These are phyloP conservation scores for Podila epicladia DNA, from an alignment of 192 early-diverging fungal genomes.

Conservation along the genomic window DNA sequence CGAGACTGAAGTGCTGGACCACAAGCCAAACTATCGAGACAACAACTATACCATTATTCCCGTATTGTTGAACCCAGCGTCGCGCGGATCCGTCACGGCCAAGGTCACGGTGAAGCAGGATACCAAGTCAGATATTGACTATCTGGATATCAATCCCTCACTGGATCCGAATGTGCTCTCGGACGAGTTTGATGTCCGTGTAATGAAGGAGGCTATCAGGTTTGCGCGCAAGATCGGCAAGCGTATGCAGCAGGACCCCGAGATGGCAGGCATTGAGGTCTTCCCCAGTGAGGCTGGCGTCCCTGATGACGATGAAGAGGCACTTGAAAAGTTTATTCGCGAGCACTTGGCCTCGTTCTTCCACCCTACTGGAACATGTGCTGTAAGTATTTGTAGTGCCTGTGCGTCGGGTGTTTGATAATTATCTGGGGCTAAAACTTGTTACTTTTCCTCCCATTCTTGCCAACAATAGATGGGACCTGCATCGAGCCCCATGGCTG, in stretches of 20 bases:
- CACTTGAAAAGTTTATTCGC: constrained; percentile 8
- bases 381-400: constrained; percentile 4
- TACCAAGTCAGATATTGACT: neutral
- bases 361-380: constrained; percentile 20
- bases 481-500: constrained; percentile 8
- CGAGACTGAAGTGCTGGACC: neutral
- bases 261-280: constrained; percentile 7
- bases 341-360: constrained; percentile 1
- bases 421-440: too few relatives aligned
- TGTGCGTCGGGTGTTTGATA: neutral
- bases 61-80: constrained; percentile 17
- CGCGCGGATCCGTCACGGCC: constrained; percentile 1
- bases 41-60: constrained; percentile 12
- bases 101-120: neutral
- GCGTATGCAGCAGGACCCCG: constrained; percentile 13
- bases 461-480: constrained; percentile 14
- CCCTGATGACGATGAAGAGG: constrained; percentile 9
- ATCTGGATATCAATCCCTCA: neutral
- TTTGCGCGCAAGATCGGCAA: constrained; percentile 15
- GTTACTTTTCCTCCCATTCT: neutral
- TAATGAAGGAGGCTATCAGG: constrained; percentile 3
- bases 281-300: constrained; percentile 8
- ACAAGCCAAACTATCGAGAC: neutral
- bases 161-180: constrained; percentile 16
- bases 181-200: constrained; percentile 19